A percentile compares a stretch with the other conserved stretches of the same genome.
phyloP scores from a whole-genome alignment of 2,329 filamentous ascomycete genomes.

The Sporothrix sp. region DNA sequence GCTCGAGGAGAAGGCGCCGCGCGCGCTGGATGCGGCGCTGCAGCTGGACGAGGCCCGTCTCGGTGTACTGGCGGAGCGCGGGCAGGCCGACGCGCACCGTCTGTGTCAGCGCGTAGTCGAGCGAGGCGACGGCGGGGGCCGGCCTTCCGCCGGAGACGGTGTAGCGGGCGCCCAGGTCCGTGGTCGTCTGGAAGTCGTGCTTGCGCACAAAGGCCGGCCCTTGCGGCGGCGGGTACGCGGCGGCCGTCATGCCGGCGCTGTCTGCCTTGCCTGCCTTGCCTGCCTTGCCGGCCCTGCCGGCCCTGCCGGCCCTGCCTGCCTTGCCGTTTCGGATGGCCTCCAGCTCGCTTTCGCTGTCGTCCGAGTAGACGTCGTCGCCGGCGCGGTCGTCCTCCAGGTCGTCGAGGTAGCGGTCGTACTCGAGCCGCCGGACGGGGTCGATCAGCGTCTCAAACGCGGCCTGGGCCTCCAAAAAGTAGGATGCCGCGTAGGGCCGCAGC shows the following conservation, averaged over 20 bases:
- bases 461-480: constrained; percentile 33
- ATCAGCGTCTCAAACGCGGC: constrained; percentile 40
- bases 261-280: background rate
- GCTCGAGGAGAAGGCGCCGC: constrained; percentile 1
- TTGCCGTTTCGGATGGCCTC: constrained; percentile 19
- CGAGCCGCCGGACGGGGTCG: constrained; percentile 31
- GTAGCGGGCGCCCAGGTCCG: constrained; percentile 31
- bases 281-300: constrained; percentile 19
- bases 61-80: constrained; percentile 20
- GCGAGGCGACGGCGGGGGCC: constrained; percentile 18
- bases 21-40: constrained; percentile 6
- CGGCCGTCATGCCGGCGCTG: background rate
- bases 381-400: constrained; percentile 20
- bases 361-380: constrained; percentile 18
- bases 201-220: constrained; percentile 15
- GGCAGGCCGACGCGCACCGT: constrained; percentile 29
- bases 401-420: constrained; percentile 29
- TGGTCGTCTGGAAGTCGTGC: constrained; percentile 23
- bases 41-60: constrained; percentile 11
- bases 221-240: background rate
- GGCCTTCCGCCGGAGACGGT: constrained; percentile 22
- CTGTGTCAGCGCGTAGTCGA: constrained; percentile 33
- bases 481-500: constrained; percentile 29
- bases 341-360: constrained; percentile 11
- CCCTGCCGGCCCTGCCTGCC: constrained; percentile 21